Base-by-base conservation (phyloP, 805 yeast genomes). In the Candida koratica region DNA sequence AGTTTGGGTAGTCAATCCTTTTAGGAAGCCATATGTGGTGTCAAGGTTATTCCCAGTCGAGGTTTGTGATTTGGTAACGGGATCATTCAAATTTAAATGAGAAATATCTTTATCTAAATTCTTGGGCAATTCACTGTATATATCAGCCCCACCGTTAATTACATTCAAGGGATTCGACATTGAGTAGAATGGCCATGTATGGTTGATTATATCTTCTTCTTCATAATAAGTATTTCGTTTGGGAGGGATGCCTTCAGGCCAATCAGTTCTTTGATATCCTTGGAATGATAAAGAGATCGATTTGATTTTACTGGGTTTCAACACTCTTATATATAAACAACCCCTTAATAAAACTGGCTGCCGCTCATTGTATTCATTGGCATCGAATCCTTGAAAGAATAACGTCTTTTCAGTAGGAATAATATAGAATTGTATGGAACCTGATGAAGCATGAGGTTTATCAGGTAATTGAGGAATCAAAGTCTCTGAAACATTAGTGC, bases 231-330 rank as follows among this genome's bases (percentile, higher is more conserved):
- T 83, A 12, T 67, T 66, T 46, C 79, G 79, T 53, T 83, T 85
- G 0, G 97, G 96, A 0, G 97, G 97, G 13, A 90, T 89, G 2
- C 98, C 98, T 52, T 93, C 97, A 3, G 97, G 97, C 96, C 97
- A 89, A 42, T 89, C 96, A 0, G 96, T 89, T 45, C 84, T 71
- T 24, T 84, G 74, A 1, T 57, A 53, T 1, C 96, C 97, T 35
- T 70, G 69, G 47, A 89, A 77, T 1, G 69, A 64, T 32, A 89
- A 64, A 4, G 63, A 55, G 9, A 89, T 75, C 13, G 73, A 55
- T 56, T 83, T 85, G 42, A 89, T 64, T 53, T 79, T 84, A 18
- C 81, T 69, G 0, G 90, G 81, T 49, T 86, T 87, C 30, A 78
- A 49, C 5, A 89, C 73, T 32, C 89, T 68, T 3, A 89, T 42